Evolutionary conservation across 2,329 filamentous ascomycete genomes (phyloP), one percentile per base, ranked within the genome.

Genomic region (Endothia cerciana): DNA sequence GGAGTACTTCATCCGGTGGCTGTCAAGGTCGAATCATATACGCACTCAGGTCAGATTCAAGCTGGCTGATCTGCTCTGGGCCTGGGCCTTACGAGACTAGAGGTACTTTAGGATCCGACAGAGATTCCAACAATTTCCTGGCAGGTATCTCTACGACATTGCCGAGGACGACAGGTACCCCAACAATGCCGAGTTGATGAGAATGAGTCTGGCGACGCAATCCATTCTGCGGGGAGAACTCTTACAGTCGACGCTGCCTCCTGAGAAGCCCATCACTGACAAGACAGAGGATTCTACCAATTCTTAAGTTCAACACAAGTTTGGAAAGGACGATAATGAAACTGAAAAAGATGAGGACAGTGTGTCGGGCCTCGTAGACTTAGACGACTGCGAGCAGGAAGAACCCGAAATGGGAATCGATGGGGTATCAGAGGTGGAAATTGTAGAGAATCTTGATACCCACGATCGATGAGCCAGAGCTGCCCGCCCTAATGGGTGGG

Each of bases 31-130:
- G 3, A 6, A 4, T 36, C 55, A 13, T 11, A 43, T 55, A 7
- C 47, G 60, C 4, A 10, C 6, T 11, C 41, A 56, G 47, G 36
- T 65, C n/a, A 28, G 11, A 28, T 28, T 30, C 8, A 61, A 56
- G 13, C 8, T 65, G 19, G 47, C 40, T 15, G 11, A 11, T n/a
- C 19, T 65, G 13, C n/a, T 47, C 13, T 30, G 60, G 40, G 36
- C 41, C 30, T 65, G 63, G 63, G 55, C 47, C 25, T 49, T 65
- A n/a, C 41, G 38, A 38, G 63, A 65, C n/a, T 47, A 65, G 57
- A 25, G 57, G 4, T 55, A 47, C 30, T 43, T 55, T 57, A 53
- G 57, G n/a, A 49, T 65, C 10, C 49, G 63, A 15, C 47, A 61
- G 40, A 56, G 40, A 4, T n/a, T 61, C 15, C 36, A 43, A 30